Evolutionary conservation across 1,284 basidiomycete species (phyloP).

Genomic region (Naganishia albida): DNA sequence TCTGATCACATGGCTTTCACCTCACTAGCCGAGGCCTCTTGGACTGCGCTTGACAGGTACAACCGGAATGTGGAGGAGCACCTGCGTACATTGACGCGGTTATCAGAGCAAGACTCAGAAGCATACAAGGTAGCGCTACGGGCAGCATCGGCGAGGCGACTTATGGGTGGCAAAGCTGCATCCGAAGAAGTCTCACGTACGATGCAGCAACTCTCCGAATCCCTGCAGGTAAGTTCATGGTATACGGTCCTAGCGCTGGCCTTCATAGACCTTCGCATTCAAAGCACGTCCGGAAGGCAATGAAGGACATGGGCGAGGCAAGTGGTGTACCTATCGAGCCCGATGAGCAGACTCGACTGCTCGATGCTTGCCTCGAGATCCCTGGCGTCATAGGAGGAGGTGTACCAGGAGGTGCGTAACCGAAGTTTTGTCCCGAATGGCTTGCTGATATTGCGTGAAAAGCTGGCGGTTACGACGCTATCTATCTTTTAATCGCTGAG

Average conservation of each 20-base stretch:
- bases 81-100: conserved; percentile 41
- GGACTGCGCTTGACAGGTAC: conserved; percentile 25
- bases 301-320: conserved; percentile 82
- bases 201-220: not conserved
- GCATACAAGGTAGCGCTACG: conserved; percentile 43
- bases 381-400: conserved; percentile 90
- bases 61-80: conserved; percentile 46
- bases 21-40: conserved; percentile 24
- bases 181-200: not conserved
- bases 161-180: not conserved
- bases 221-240: conserved; percentile 18
- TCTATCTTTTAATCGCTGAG: conserved; percentile 85
- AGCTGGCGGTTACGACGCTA: conserved; percentile 97
- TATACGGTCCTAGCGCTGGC: no score
- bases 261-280: no score
- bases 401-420: conserved; percentile 74
- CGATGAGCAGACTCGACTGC: conserved; percentile 78
- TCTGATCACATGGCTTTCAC: not conserved
- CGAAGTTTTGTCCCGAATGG: conserved; percentile 2
- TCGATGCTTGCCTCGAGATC: conserved; percentile 74
- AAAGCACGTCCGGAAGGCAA: conserved; percentile 72
- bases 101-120: conserved; percentile 42
- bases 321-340: conserved; percentile 90
- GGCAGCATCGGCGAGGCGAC: not conserved
- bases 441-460: conserved; percentile 12